Evolutionary conservation across 106 monocot species (phyloP), one percentile per base, ranked within the genome.

Genomic region (Platanthera guangdongensis): DNA sequence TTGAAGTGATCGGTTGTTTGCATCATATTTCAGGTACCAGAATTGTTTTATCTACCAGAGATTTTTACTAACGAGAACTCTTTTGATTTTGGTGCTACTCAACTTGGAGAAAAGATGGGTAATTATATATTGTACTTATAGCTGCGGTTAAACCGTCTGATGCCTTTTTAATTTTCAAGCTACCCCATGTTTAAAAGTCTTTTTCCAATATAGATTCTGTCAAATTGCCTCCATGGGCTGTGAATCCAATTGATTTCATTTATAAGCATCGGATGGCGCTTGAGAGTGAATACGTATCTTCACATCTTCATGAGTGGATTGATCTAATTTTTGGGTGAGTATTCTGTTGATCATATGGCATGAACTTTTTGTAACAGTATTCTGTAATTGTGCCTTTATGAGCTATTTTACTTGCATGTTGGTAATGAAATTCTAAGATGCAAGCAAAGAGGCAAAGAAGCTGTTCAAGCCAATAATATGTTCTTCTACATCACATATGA

Each of bases 231-330:
- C 85, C 90, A 70, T 99, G 99, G 99, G 89, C 99, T 77, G 81
- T 83, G 18, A 88, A 75, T 76, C 88, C 94, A 77, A 85, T 94
- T 76, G 99, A 99, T 87, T 99, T 99, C 79, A 88, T 99, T 74
- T 89, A 94, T 84, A 99, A 99, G 76, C 99, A 99, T 88, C 86
- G 88, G 4, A 87, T 83, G 78, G 99, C 99, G 51, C 94, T 99
- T 85, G 99, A 99, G 83, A 94, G 99, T 80, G 99, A 99, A 77
- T 87, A 99, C 78, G 90, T 88, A 50, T 99, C 99, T 78, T 87
- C 87, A 55, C 99, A 99, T 90, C 82, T 99, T 76, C 89, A 99
- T 85, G 99, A 99, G 75, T 99, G 99, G 99, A 94, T 99, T 57
- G 99, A 99, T 73, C 87, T 99, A 51, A 90, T 99, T 84, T 99